A percentile compares a stretch with the other conserved stretches of the same genome.
phyloP scores from a whole-genome alignment of 2,329 filamentous ascomycete species.

The Penicillium sp. region DNA sequence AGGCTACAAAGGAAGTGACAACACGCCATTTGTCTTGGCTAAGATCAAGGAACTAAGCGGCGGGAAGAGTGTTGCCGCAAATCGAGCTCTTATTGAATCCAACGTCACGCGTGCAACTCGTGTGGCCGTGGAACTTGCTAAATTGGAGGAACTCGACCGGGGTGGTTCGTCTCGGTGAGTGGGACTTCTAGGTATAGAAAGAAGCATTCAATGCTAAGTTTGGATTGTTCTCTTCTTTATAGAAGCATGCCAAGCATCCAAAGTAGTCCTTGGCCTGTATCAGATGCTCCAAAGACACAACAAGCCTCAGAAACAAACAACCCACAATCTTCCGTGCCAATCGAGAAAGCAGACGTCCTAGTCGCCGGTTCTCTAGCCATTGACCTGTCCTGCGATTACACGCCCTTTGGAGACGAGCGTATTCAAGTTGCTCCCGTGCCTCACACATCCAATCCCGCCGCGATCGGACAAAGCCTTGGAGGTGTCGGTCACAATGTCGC shows the following conservation, averaged over 20 bases:
- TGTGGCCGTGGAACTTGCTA: slow-evolving; percentile 57
- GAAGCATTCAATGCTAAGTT: slow-evolving; percentile 31
- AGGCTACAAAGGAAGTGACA: slow-evolving; percentile 65
- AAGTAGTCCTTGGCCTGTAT: slow-evolving; percentile 21
- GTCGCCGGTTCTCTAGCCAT: slow-evolving; percentile 87
- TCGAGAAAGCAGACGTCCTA: slow-evolving; percentile 57
- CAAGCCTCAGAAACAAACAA: neutral
- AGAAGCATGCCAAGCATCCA: slow-evolving; percentile 36
- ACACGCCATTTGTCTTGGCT: slow-evolving; percentile 75
- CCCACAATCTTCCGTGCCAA: neutral
- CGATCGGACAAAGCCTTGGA: slow-evolving; percentile 75
- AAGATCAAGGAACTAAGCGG: slow-evolving; percentile 74
- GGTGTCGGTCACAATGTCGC: slow-evolving; percentile 92
- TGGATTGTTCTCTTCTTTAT: slow-evolving; percentile 23
- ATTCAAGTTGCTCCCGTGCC: slow-evolving; percentile 39
- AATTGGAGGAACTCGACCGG: slow-evolving; percentile 44
- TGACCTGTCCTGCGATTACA: slow-evolving; percentile 78
- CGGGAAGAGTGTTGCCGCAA: slow-evolving; percentile 65
- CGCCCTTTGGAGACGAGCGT: slow-evolving; percentile 40
- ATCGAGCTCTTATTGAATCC: slow-evolving; percentile 61
- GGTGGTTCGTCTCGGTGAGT: slow-evolving; percentile 37
- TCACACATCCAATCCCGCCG: slow-evolving; percentile 79
- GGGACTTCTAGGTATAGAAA: slow-evolving; percentile 21
- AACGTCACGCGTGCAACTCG: slow-evolving; percentile 62
- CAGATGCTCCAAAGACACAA: slow-evolving; percentile 19